Conservation (phyloP, 306 rosid species). For the Malus sylvestris region DNA sequence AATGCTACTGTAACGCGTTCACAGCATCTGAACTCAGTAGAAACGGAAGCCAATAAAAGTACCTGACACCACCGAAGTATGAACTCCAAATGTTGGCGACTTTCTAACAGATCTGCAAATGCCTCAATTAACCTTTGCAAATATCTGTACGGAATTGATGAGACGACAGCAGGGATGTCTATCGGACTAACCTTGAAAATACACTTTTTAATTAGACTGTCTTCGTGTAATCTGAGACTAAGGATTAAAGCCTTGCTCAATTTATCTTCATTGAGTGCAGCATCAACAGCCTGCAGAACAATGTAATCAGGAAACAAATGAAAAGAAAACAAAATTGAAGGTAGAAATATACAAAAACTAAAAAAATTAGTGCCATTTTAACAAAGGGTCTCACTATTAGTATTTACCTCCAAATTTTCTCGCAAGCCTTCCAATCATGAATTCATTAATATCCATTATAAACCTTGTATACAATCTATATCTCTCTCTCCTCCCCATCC, state of each 20-base stretch:
- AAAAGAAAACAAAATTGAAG: background rate
- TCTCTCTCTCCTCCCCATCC: background rate
- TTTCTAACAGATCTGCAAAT: slow-evolving; percentile 76
- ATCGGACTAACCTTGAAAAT: slow-evolving; percentile 56
- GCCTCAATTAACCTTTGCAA: slow-evolving; percentile 77
- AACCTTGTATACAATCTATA: background rate
- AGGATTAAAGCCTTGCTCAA: slow-evolving; percentile 73
- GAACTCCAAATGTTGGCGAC: slow-evolving; percentile 84
- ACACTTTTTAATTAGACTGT: slow-evolving; percentile 59
- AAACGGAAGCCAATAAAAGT: background rate
- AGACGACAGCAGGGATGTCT: slow-evolving; percentile 56
- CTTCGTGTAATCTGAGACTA: slow-evolving; percentile 80
- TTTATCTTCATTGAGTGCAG: slow-evolving; percentile 59
- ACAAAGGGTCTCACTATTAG: background rate
- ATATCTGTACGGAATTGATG: slow-evolving; percentile 62
- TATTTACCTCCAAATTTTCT: background rate
- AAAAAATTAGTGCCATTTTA: background rate
- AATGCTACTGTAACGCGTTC: background rate
- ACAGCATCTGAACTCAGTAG: background rate
- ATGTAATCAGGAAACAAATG: background rate
- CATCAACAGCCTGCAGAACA: slow-evolving; percentile 72
- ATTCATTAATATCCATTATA: background rate
- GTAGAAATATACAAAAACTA: background rate
- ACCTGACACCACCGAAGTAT: slow-evolving; percentile 88
- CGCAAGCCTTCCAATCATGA: background rate